Conservation (phyloP, 2,329 filamentous ascomycete species). For the Fusarium agapanthi region DNA sequence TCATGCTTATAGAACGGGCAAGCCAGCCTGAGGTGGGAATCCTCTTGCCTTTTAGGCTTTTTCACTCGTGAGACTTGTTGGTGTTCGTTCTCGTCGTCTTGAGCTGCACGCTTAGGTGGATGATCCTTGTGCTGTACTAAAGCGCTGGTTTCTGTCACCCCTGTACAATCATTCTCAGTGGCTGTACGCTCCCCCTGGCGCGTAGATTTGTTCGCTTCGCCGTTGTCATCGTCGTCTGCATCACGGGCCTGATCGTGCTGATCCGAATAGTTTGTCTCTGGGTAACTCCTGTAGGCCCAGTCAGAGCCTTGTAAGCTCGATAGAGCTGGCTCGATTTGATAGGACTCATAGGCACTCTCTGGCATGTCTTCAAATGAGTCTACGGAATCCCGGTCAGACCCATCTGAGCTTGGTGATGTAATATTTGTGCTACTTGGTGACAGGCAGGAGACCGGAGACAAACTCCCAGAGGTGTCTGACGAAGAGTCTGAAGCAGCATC, state of each 20-base stretch:
- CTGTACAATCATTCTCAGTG: too few species aligned
- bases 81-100: neutral
- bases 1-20: neutral
- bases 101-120: neutral
- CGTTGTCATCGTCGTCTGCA: neutral
- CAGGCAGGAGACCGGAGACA: neutral
- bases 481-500: neutral
- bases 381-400: neutral
- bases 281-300: neutral
- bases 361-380: neutral
- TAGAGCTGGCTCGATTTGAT: fast-evolving
- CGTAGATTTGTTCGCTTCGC: neutral
- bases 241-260: neutral
- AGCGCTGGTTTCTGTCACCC: neutral
- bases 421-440: neutral
- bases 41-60: neutral
- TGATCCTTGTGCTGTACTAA: neutral
- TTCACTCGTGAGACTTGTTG: neutral
- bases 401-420: neutral
- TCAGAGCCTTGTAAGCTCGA: neutral
- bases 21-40: neutral
- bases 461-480: neutral
- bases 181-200: too few species aligned
- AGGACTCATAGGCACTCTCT: neutral
- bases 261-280: neutral